Evolutionary conservation across 1,284 basidiomycete species (phyloP).

Genomic region (Melampsora occidentalis): DNA sequence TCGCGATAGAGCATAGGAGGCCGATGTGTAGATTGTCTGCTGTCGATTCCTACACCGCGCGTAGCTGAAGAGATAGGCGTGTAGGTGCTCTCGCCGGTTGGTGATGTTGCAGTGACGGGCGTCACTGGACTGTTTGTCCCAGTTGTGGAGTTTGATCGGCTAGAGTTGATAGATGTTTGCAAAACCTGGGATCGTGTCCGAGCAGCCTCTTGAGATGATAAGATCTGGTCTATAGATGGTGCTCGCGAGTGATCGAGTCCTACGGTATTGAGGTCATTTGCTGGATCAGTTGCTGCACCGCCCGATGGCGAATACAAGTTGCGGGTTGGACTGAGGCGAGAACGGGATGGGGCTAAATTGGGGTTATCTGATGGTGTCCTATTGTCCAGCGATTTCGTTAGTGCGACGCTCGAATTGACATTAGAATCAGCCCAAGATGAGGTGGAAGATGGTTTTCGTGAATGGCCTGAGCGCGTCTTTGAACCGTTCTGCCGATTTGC

Average conservation of each 20-base stretch:
- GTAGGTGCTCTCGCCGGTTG: slow-evolving; percentile 33
- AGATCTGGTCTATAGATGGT: slow-evolving; percentile 4
- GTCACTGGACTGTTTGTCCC: slow-evolving; percentile 17
- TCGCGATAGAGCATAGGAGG: background rate
- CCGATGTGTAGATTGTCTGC: slow-evolving; percentile 27
- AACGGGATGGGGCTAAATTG: slow-evolving; percentile 6
- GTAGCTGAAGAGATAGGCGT: slow-evolving; percentile 41
- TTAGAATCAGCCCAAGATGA: too few relatives aligned
- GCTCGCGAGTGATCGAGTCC: background rate
- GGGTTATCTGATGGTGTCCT: background rate
- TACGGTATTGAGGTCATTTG: background rate
- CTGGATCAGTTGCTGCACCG: background rate
- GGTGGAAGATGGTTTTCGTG: background rate
- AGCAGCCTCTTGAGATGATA: background rate
- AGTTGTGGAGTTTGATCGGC: slow-evolving; percentile 36
- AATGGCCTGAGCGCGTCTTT: background rate
- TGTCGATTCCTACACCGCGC: slow-evolving; percentile 26
- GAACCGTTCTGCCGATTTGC: background rate
- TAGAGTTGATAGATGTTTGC: slow-evolving; percentile 11
- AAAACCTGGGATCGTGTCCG: background rate
- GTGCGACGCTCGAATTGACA: background rate
- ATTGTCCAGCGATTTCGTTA: too few relatives aligned
- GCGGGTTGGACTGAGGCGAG: background rate
- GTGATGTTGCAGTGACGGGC: slow-evolving; percentile 35
- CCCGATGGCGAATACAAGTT: too few relatives aligned